phyloP scores from a whole-genome alignment of 805 yeast genomes.

The Candida awuae region DNA sequence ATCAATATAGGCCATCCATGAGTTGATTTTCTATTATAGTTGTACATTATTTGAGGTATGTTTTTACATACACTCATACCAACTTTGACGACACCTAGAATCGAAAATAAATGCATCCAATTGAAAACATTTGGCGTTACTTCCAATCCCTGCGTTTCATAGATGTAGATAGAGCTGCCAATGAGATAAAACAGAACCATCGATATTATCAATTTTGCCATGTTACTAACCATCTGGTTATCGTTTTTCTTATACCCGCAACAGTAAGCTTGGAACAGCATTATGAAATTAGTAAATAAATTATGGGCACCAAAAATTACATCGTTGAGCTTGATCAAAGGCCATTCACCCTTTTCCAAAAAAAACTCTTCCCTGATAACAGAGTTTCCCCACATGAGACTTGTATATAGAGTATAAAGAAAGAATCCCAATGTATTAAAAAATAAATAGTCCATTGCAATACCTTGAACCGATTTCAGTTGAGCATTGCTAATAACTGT shows the following conservation, averaged over 20 bases:
- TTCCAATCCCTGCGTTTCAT: slow-evolving; percentile 4
- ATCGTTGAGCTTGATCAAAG: slow-evolving; percentile 28
- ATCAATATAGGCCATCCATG: slow-evolving; percentile 33
- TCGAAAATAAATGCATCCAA: slow-evolving; percentile 28
- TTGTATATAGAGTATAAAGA: slow-evolving; percentile 26
- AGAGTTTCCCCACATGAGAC: slow-evolving; percentile 16
- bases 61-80: slow-evolving; percentile 30
- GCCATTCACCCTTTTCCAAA: slow-evolving; percentile 21
- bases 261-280: slow-evolving; percentile 27
- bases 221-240: slow-evolving; percentile 21
- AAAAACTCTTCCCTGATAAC: slow-evolving; percentile 25
- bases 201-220: slow-evolving; percentile 18
- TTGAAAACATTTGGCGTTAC: slow-evolving; percentile 16
- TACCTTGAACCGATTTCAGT: slow-evolving; percentile 29
- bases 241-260: slow-evolving; percentile 30
- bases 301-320: slow-evolving; percentile 28
- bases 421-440: slow-evolving; percentile 29
- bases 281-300: slow-evolving; percentile 20
- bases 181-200: slow-evolving; percentile 13
- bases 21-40: slow-evolving; percentile 28
- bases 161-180: slow-evolving; percentile 13
- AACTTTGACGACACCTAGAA: slow-evolving; percentile 28
- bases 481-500: slow-evolving; percentile 26
- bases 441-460: slow-evolving; percentile 29
- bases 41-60: slow-evolving; percentile 29